Evolutionary conservation across 73 alveolate genomes (phyloP), one percentile per base, ranked within the genome.

Genomic region (Tetrahymena malaccensis): DNA sequence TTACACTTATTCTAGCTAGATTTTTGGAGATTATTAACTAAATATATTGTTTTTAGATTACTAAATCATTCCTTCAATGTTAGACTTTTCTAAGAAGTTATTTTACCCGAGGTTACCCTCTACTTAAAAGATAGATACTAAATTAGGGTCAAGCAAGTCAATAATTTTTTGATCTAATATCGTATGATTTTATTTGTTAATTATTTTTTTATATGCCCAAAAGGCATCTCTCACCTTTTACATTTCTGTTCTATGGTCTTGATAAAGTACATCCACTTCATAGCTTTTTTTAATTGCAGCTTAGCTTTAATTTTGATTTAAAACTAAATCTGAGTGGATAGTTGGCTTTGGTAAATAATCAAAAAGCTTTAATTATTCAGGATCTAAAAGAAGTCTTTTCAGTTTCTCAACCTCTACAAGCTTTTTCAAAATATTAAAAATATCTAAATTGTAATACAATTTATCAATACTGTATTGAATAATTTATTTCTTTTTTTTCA

Each of bases 301-400:
- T 40, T 21, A 10, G 27, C 13, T 19, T 50, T 50, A 19, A 10
- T 50, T 1, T 19, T 21, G 2, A 15, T 50, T 50, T 19, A 50
- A 19, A 19, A 50, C 83, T 50, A 50, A 21, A 57, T 94, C 11
- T 94, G 85, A 94, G 50, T 56, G 85, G 22, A 94, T 94, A 10
- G 70, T 94, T n/a, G 96, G 96, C 35, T 94, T 94, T 21, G 94
- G 96, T 33, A 94, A 89, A 43, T 55, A 94, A 94, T 94, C 96
- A 94, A 94, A 94, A 34, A 94, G 70, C 33, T 94, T 94, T 7
- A 94, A 40, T 83, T 94, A 85, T 34, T 94, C 94, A 56, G 96
- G 83, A 7, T 55, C 55, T 15, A 94, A 43, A 38, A 94, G 89
- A 11, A 94, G 85, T 94, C 85, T 94, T 94, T 94, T 94, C 31